These are phyloP conservation scores for Viola pubescens DNA, from an alignment of 441 rosid genomes.

Conservation along the genomic window DNA sequence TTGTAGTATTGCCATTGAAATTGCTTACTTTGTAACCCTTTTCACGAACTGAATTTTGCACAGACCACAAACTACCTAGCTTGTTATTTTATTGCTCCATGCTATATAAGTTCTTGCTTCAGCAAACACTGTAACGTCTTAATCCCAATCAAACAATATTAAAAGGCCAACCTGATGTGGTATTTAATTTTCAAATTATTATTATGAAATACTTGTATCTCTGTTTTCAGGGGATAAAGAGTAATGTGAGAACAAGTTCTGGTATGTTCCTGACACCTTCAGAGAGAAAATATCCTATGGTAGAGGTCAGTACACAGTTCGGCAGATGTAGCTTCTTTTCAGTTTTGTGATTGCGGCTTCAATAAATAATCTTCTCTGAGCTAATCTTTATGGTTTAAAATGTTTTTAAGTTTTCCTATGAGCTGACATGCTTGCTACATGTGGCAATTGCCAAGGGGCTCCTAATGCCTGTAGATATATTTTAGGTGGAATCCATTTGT, in stretches of 20 bases:
- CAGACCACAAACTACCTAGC: too few species aligned
- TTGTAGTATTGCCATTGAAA: background rate
- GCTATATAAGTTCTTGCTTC: too few species aligned
- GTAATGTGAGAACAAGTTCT: conserved; percentile 90
- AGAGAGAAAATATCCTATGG: conserved; percentile 67
- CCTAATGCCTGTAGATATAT: background rate
- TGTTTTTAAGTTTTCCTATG: background rate
- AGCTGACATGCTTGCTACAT: background rate
- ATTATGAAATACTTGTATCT: conserved; percentile 7
- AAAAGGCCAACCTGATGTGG: background rate
- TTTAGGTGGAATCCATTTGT: too few species aligned
- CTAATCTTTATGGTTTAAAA: conserved; percentile 7
- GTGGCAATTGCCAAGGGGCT: background rate
- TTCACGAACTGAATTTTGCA: too few species aligned
- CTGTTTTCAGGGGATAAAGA: conserved; percentile 66
- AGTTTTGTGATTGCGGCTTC: background rate
- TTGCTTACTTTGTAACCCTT: background rate
- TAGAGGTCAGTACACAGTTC: conserved; percentile 47
- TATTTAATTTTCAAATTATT: background rate
- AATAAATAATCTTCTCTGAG: conserved; percentile 1
- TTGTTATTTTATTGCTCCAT: too few species aligned
- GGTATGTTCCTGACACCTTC: conserved; percentile 75
- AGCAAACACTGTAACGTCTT: too few species aligned
- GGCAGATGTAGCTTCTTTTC: background rate
- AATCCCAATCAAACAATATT: background rate